A percentile compares a stretch with the other conserved stretches of the same genome.
Conservation (phyloP, 257 asterid genomes). For the Solanum sparsipilum region DNA sequence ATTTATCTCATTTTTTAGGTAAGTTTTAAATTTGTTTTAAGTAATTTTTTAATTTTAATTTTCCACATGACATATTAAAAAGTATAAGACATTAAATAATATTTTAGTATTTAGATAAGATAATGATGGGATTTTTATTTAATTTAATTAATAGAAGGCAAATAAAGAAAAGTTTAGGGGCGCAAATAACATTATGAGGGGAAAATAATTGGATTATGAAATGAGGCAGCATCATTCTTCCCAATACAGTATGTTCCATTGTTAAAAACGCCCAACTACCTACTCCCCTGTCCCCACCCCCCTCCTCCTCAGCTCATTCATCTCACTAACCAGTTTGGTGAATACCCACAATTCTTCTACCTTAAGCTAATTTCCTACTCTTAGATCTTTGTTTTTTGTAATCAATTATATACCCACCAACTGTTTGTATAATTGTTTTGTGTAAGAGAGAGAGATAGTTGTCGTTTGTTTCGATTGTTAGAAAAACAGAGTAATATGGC, state of each 20-base stretch:
- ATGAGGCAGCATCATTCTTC: background rate
- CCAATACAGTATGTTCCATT: background rate
- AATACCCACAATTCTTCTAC: background rate
- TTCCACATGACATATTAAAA: too few species aligned
- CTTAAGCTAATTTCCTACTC: background rate
- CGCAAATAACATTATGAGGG: background rate
- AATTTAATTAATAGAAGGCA: too few species aligned
- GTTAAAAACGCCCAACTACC: conserved; percentile 36
- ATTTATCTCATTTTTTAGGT: background rate
- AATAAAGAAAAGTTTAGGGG: background rate
- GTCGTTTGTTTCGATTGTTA: background rate
- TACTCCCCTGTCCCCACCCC: background rate
- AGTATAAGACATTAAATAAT: too few species aligned
- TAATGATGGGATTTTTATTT: background rate
- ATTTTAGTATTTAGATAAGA: too few species aligned
- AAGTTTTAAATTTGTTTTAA: too few species aligned
- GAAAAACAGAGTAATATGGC: conserved; percentile 30
- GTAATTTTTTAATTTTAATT: too few species aligned
- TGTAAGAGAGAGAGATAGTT: background rate
- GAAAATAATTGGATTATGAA: background rate
- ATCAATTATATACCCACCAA: background rate
- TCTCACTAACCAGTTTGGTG: background rate
- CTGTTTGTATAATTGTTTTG: background rate
- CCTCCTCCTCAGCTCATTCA: background rate
- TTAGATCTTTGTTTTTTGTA: background rate